phyloP scores from a whole-genome alignment of 805 yeast species.

The Ogataea degrootiae region DNA sequence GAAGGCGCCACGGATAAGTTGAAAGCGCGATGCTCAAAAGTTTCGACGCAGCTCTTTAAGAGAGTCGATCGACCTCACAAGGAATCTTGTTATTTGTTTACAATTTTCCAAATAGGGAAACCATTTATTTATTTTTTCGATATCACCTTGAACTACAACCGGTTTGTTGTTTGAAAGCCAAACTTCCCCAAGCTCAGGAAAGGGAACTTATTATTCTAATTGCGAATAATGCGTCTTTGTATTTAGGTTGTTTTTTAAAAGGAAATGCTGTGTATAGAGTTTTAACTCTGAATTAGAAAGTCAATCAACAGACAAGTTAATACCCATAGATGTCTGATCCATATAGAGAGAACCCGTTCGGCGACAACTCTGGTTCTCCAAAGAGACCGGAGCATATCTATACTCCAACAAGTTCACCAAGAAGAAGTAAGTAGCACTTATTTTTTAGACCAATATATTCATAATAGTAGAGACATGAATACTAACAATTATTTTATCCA shows the following conservation, averaged over 20 bases:
- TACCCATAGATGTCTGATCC: constrained; percentile 21
- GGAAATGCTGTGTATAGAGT: no score
- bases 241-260: no score
- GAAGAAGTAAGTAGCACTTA: constrained; percentile 14
- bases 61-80: neutral
- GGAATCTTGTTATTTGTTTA: constrained; percentile 1
- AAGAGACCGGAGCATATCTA: constrained; percentile 28
- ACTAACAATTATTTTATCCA: neutral
- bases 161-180: neutral
- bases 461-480: neutral
- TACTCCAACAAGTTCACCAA: constrained; percentile 30
- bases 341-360: constrained; percentile 25
- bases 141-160: neutral
- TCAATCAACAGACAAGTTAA: neutral
- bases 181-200: neutral
- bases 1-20: no score
- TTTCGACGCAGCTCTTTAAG: neutral
- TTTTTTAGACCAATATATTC: neutral
- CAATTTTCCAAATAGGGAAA: constrained; percentile 13
- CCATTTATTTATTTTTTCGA: neutral
- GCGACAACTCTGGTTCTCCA: constrained; percentile 24
- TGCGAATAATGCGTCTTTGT: no score
- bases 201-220: no score
- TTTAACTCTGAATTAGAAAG: no score
- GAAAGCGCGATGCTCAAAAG: no score